Evolutionary conservation across 75 land plant species (phyloP).

Genomic region (Cunninghamia lanceolata): DNA sequence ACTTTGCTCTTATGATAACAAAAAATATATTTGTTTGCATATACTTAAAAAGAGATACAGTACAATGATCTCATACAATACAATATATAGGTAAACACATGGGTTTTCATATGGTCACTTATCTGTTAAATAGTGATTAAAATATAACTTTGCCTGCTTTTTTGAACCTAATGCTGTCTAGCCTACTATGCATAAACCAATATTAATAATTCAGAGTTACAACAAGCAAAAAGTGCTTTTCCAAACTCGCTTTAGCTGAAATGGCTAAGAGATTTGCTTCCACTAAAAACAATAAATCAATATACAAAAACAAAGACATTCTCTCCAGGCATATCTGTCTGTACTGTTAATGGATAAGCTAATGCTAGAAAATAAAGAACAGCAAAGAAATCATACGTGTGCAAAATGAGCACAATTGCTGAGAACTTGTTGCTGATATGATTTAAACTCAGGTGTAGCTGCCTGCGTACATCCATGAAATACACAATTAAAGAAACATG

Average conservation of each 20-base stretch:
- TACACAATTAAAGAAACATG: not conserved
- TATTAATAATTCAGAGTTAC: not conserved
- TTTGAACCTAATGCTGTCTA: not conserved
- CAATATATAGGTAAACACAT: not conserved
- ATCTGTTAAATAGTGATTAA: not conserved
- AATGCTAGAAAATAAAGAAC: not conserved
- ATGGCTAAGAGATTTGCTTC: not conserved
- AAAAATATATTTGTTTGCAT: not conserved
- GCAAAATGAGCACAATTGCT: conserved; percentile 84
- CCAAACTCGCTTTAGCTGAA: not conserved
- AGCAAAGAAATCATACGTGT: conserved; percentile 33
- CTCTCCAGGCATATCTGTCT: not conserved
- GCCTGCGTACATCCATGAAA: conserved; percentile 46
- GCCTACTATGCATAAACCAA: not conserved
- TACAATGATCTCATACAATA: not conserved
- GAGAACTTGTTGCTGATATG: conserved; percentile 94
- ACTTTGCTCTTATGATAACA: not conserved
- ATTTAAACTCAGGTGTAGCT: conserved; percentile 83
- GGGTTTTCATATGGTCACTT: not conserved
- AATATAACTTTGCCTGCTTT: not conserved
- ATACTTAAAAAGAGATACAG: no score
- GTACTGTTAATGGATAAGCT: not conserved
- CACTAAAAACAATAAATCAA: not conserved
- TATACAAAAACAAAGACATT: not conserved
- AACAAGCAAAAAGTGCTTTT: not conserved